Evolutionary conservation across 192 early-diverging fungal genomes (phyloP).

Genomic region (Entrophospora sp.): DNA sequence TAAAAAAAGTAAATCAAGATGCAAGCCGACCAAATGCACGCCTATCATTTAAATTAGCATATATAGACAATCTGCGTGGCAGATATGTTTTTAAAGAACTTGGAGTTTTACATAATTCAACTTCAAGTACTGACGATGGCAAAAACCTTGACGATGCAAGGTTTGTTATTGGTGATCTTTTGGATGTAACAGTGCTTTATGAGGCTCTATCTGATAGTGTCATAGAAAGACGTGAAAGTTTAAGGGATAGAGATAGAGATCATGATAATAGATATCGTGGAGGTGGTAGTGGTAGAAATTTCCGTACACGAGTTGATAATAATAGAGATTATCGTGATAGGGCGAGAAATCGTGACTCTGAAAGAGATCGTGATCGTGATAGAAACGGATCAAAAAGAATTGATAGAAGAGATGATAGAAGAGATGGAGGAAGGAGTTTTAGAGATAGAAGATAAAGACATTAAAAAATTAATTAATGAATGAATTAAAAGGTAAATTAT

Average conservation of each 20-base stretch:
- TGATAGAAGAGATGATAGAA: neutral
- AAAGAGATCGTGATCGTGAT: constrained; percentile 13
- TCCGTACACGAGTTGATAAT: neutral
- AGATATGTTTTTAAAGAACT: constrained; percentile 33
- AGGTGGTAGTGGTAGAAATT: neutral
- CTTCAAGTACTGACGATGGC: constrained; percentile 28
- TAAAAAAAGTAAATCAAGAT: constrained; percentile 35
- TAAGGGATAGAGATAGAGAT: constrained; percentile 15
- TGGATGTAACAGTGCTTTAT: constrained; percentile 41
- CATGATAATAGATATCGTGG: too few species aligned
- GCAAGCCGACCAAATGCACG: constrained; percentile 30
- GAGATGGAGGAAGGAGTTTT: constrained; percentile 4
- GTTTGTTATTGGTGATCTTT: constrained; percentile 51
- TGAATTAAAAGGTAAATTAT: too few species aligned
- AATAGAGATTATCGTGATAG: neutral
- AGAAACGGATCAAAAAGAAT: too few species aligned
- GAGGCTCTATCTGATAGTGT: constrained; percentile 3
- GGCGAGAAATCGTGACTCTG: too few species aligned
- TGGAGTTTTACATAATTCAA: constrained; percentile 30
- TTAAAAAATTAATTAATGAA: too few species aligned
- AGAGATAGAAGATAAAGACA: constrained; percentile 18
- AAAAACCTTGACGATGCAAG: constrained; percentile 42
- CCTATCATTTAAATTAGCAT: constrained; percentile 41
- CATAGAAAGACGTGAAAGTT: constrained; percentile 4
- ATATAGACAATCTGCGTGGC: constrained; percentile 32